Percentiles rank a stretch among this genome's conserved stretches.
These are phyloP conservation scores for Suhomyces bokatorum DNA, from an alignment of 1,139 yeast species.

Conservation along the genomic window DNA sequence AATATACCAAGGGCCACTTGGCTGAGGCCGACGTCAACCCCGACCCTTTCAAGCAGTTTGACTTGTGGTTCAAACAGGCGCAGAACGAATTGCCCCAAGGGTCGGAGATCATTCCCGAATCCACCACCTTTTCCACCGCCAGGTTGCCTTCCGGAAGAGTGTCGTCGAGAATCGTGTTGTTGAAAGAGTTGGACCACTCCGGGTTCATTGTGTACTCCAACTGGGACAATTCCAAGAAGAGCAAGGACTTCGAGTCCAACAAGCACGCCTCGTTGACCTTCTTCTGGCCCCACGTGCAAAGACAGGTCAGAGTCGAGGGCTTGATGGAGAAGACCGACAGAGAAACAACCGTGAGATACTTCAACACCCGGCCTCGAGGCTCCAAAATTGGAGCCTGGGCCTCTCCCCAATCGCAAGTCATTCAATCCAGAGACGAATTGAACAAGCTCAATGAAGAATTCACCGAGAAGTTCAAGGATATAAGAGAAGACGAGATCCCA, in stretches of 20 bases:
- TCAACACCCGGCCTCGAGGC: conserved; percentile 85
- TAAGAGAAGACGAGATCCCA: conserved; percentile 62
- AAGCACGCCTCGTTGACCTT: conserved; percentile 83
- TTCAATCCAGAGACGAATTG: conserved; percentile 60
- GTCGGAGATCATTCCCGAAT: conserved; percentile 63
- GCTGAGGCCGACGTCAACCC: conserved; percentile 51
- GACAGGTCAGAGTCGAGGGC: conserved; percentile 95
- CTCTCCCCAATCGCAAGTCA: conserved; percentile 75
- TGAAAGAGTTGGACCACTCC: conserved; percentile 81
- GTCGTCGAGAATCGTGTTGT: conserved; percentile 76
- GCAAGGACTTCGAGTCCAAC: conserved; percentile 66
- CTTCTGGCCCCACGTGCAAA: conserved; percentile 87
- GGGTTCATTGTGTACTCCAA: conserved; percentile 92
- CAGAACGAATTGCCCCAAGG: conserved; percentile 48
- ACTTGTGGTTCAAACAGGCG: conserved; percentile 87
- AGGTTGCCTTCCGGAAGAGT: conserved; percentile 85
- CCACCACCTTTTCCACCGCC: conserved; percentile 81
- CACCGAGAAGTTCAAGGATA: conserved; percentile 59
- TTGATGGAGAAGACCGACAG: conserved; percentile 68
- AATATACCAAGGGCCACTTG: conserved; percentile 71
- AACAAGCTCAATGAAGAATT: conserved; percentile 51
- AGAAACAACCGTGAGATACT: conserved; percentile 77
- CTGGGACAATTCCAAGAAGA: conserved; percentile 85
- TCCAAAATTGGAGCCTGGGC: conserved; percentile 98
- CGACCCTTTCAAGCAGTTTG: conserved; percentile 77